Evolutionary conservation across 2,329 filamentous ascomycete species (phyloP).

Genomic region (Botrytis hyacinthi): DNA sequence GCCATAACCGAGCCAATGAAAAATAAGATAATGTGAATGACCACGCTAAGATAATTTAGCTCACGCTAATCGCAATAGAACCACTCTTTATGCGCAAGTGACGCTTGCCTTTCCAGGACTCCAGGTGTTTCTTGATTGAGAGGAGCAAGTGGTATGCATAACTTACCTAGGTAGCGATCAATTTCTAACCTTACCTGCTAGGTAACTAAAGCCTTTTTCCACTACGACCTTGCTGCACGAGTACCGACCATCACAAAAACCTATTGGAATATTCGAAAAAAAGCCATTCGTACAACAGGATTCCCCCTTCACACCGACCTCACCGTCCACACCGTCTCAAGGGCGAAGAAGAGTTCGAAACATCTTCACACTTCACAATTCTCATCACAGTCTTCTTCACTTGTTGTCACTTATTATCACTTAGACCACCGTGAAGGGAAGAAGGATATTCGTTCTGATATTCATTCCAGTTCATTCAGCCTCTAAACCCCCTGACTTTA

Average conservation of each 20-base stretch:
- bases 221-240: not conserved
- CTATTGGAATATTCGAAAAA: not conserved
- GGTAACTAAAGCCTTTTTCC: not conserved
- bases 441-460: not conserved
- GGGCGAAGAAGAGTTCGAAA: not conserved
- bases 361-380: not conserved
- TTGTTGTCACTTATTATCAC: too few relatives aligned
- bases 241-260: not conserved
- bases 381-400: too few relatives aligned
- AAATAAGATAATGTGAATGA: constrained; percentile 14
- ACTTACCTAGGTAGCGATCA: constrained; percentile 7
- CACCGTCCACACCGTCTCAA: constrained; percentile 3
- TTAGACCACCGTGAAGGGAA: not conserved
- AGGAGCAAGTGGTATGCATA: not conserved
- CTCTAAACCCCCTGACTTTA: not conserved
- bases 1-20: not conserved
- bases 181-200: not conserved
- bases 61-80: not conserved
- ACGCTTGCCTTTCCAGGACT: constrained; percentile 3
- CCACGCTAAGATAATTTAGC: constrained; percentile 10
- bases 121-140: not conserved
- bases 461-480: not conserved
- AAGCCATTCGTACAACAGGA: not conserved
- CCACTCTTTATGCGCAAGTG: constrained; percentile 14
- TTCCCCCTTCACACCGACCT: not conserved